Conservation (phyloP, 148 eudicot species). For the Camellia granthamiana region DNA sequence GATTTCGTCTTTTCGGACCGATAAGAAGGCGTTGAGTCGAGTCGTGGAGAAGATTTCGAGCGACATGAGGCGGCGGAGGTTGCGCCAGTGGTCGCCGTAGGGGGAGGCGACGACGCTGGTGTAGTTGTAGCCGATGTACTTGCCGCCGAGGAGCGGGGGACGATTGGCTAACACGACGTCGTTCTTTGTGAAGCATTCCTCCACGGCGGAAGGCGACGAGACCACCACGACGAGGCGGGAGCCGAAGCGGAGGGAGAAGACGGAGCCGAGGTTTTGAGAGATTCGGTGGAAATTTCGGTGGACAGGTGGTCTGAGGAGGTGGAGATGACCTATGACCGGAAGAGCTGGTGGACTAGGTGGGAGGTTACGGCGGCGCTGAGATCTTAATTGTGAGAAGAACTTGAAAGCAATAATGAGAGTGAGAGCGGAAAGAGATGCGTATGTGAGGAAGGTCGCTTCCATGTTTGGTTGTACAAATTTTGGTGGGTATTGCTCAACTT, state of each 20-base stretch:
- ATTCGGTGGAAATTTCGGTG: background rate
- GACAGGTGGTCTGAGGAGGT: background rate
- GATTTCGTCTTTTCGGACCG: constrained; percentile 24
- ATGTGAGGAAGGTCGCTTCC: background rate
- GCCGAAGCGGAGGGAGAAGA: constrained; percentile 9
- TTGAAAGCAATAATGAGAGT: background rate
- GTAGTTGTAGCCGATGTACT: background rate
- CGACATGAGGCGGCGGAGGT: constrained; percentile 1
- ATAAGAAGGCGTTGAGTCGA: constrained; percentile 15
- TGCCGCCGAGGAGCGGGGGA: background rate
- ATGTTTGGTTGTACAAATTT: background rate
- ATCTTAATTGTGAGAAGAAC: background rate
- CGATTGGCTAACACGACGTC: background rate
- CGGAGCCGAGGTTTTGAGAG: constrained; percentile 6
- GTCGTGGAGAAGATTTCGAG: constrained; percentile 20
- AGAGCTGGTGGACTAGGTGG: background rate
- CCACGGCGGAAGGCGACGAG: constrained; percentile 20
- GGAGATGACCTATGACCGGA: background rate
- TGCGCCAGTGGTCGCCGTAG: background rate
- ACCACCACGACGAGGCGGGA: constrained; percentile 13
- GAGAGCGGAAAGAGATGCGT: background rate
- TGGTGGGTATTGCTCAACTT: no score
- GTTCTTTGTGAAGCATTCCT: background rate
- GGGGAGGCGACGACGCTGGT: constrained; percentile 13
- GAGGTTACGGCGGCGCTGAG: background rate